These are phyloP conservation scores for Lithocarpus polystachyus DNA, from an alignment of 306 rosid species.

Conservation along the genomic window DNA sequence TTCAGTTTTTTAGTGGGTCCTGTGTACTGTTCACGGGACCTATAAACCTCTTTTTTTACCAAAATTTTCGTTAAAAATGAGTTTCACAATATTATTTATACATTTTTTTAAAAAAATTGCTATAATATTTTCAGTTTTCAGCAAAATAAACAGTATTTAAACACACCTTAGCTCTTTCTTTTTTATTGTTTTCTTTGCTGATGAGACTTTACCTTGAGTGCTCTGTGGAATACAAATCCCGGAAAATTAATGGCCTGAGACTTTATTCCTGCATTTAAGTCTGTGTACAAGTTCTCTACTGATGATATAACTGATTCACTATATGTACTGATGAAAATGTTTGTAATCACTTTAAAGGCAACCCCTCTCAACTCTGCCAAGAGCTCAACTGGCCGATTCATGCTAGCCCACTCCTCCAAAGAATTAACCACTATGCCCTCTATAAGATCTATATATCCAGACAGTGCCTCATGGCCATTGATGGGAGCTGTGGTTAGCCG, in stretches of 20 bases:
- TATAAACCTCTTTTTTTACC: too few species aligned
- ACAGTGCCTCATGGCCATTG: constrained; percentile 4
- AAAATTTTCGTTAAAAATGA: too few species aligned
- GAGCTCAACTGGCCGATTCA: constrained; percentile 21
- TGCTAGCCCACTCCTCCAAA: constrained; percentile 23
- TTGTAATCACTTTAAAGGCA: constrained; percentile 27
- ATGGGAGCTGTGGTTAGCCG: constrained; percentile 14
- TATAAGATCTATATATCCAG: constrained; percentile 2
- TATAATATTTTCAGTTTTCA: too few species aligned
- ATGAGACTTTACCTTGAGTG: constrained; percentile 24
- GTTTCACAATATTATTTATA: too few species aligned
- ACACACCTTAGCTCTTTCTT: neutral
- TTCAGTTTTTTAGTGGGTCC: too few species aligned
- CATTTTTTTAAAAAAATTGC: too few species aligned
- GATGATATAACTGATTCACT: neutral
- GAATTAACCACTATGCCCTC: constrained; percentile 9
- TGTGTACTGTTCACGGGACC: too few species aligned
- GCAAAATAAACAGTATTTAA: too few species aligned
- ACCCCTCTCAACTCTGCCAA: constrained; percentile 18
- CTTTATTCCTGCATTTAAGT: neutral
- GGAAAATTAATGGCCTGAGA: constrained; percentile 18
- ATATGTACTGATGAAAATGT: constrained; percentile 26
- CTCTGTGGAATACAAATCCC: constrained; percentile 29
- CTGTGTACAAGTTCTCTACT: neutral
- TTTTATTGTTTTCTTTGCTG: neutral